A percentile compares a stretch with the other conserved stretches of the same genome.
These are phyloP conservation scores for Sporisorium scitamineum DNA, from an alignment of 1,284 basidiomycete genomes.

Conservation along the genomic window DNA sequence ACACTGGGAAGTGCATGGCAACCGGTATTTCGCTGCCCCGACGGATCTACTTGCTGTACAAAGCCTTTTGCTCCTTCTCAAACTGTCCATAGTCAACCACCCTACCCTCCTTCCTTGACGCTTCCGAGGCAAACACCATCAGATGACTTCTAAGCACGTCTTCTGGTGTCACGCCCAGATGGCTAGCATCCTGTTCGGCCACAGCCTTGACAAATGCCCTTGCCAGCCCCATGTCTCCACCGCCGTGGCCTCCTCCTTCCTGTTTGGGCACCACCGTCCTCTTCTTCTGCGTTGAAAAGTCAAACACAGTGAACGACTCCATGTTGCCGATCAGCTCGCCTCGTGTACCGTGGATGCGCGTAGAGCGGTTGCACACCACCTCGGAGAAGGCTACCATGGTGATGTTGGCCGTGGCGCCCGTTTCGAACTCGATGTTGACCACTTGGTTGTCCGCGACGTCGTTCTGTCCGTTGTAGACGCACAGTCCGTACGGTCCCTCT, in stretches of 20 bases:
- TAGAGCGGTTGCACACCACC: constrained; percentile 43
- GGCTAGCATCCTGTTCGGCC: constrained; percentile 27
- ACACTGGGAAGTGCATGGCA: neutral
- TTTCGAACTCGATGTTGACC: constrained; percentile 45
- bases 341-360: constrained; percentile 37
- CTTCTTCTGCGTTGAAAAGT: constrained; percentile 41
- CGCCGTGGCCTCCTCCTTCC: constrained; percentile 41
- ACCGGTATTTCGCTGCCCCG: neutral
- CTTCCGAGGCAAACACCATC: constrained; percentile 37
- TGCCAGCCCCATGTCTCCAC: constrained; percentile 38
- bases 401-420: constrained; percentile 34
- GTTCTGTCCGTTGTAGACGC: constrained; percentile 45
- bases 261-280: constrained; percentile 24
- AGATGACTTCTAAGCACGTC: constrained; percentile 40
- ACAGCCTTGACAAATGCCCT: constrained; percentile 45
- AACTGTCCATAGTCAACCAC: constrained; percentile 29
- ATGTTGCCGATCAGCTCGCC: constrained; percentile 44
- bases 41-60: constrained; percentile 9
- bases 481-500: constrained; percentile 40
- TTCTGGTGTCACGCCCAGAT: constrained; percentile 37
- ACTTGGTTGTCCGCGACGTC: constrained; percentile 41
- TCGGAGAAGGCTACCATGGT: constrained; percentile 42
- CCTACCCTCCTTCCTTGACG: constrained; percentile 24
- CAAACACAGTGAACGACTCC: constrained; percentile 37
- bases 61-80: constrained; percentile 33